Conservation (phyloP, 2,329 filamentous ascomycete species). For the Paecilomyces fulvus region DNA sequence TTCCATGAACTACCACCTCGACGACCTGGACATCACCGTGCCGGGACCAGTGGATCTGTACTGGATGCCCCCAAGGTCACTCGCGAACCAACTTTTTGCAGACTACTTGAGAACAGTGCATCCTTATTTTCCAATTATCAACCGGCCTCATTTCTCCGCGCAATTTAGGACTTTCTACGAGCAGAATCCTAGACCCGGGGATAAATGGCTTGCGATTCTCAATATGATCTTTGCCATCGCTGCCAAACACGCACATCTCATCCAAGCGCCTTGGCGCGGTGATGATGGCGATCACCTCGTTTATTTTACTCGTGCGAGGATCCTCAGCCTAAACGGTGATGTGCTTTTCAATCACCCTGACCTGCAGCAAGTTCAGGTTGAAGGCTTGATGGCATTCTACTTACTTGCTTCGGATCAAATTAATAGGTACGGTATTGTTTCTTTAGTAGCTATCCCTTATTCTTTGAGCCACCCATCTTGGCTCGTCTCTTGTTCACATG, state of each 20-base stretch:
- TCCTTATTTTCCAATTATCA: slow-evolving; percentile 38
- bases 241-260: slow-evolving; percentile 35
- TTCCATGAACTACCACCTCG: slow-evolving; percentile 34
- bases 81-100: slow-evolving; percentile 35
- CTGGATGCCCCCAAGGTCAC: slow-evolving; percentile 30
- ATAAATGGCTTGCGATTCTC: slow-evolving; percentile 37
- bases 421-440: slow-evolving; percentile 25
- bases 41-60: slow-evolving; percentile 34
- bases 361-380: slow-evolving; percentile 39
- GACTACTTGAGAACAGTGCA: slow-evolving; percentile 36
- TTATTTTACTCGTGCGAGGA: slow-evolving; percentile 36
- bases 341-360: slow-evolving; percentile 36
- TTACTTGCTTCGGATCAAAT: slow-evolving; percentile 35
- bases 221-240: slow-evolving; percentile 41
- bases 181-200: slow-evolving; percentile 23
- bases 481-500: not conserved
- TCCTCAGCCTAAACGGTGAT: slow-evolving; percentile 35
- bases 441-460: not conserved
- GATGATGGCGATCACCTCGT: slow-evolving; percentile 36
- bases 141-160: slow-evolving; percentile 29
- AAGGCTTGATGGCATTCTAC: slow-evolving; percentile 37
- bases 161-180: slow-evolving; percentile 35
- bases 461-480: not conserved
- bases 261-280: slow-evolving; percentile 34
- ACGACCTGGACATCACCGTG: slow-evolving; percentile 34